Conservation (phyloP, 306 rosid species). For the Cicer bijugum region DNA sequence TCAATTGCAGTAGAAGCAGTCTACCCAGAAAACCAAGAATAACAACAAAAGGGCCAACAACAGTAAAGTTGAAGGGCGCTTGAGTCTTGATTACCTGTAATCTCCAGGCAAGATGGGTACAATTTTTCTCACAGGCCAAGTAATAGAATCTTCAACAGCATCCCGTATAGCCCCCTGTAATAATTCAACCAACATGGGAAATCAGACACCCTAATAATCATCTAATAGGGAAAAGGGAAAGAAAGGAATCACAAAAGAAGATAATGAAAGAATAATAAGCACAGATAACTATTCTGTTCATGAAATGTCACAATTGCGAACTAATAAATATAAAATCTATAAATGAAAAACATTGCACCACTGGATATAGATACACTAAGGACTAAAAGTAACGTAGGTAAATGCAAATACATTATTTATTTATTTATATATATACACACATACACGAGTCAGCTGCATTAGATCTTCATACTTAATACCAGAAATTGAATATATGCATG, state of each 20-base stretch:
- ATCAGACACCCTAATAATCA: slow-evolving; percentile 8
- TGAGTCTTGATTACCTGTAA: slow-evolving; percentile 65
- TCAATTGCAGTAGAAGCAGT: slow-evolving; percentile 16
- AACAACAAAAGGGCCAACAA: slow-evolving; percentile 9
- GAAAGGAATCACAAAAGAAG: slow-evolving; percentile 1
- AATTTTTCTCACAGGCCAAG: slow-evolving; percentile 97
- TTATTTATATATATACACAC: background rate
- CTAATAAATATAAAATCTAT: slow-evolving; percentile 18
- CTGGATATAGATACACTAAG: slow-evolving; percentile 1
- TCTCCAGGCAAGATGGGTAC: slow-evolving; percentile 95
- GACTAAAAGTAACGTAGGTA: slow-evolving; percentile 19
- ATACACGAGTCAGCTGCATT: background rate
- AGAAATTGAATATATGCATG: background rate
- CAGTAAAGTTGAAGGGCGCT: slow-evolving; percentile 12
- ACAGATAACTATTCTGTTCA: slow-evolving; percentile 21
- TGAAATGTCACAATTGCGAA: slow-evolving; percentile 17
- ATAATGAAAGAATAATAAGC: slow-evolving; percentile 23
- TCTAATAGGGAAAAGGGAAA: slow-evolving; percentile 16
- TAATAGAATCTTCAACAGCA: slow-evolving; percentile 91
- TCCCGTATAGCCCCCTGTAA: slow-evolving; percentile 79
- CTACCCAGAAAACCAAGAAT: background rate
- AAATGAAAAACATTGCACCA: slow-evolving; percentile 11
- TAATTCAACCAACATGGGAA: slow-evolving; percentile 36
- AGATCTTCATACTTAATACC: slow-evolving; percentile 27
- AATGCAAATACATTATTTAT: background rate